These are phyloP conservation scores for Rhizopogon vulgaris DNA, from an alignment of 768 basidiomycete genomes.

Conservation along the genomic window DNA sequence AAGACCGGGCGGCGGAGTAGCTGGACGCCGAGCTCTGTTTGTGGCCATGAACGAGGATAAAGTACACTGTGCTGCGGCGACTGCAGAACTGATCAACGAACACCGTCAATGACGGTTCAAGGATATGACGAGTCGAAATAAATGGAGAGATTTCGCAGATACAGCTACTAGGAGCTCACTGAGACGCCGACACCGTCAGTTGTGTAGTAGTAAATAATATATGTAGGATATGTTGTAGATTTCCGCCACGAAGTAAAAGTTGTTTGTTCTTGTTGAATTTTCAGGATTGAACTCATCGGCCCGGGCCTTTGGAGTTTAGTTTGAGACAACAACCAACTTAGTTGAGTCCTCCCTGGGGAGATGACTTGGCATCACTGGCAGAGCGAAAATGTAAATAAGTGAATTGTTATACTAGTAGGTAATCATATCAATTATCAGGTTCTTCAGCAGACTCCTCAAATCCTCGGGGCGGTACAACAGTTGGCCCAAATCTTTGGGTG, in stretches of 20 bases:
- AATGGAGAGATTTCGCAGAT: neutral
- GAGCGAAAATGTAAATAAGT: neutral
- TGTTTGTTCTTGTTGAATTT: constrained; percentile 5
- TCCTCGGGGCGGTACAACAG: constrained; percentile 40
- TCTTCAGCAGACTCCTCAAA: neutral
- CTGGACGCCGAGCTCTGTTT: constrained; percentile 56
- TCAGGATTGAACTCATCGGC: neutral
- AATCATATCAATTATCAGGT: neutral
- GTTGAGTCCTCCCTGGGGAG: no score
- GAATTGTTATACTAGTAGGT: no score
- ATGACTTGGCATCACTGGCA: no score
- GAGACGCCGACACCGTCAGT: neutral
- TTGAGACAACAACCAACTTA: neutral
- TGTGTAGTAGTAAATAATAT: neutral
- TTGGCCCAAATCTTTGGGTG: constrained; percentile 41
- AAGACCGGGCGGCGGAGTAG: constrained; percentile 56
- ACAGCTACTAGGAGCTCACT: neutral
- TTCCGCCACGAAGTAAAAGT: neutral
- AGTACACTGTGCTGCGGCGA: neutral
- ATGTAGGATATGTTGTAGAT: no score
- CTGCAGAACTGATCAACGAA: no score
- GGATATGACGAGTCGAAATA: neutral
- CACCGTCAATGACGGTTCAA: neutral
- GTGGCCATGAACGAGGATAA: constrained; percentile 30
- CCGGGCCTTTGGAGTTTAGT: neutral